These are phyloP conservation scores for Leucaena leucocephala DNA, from an alignment of 306 rosid species.

Conservation along the genomic window DNA sequence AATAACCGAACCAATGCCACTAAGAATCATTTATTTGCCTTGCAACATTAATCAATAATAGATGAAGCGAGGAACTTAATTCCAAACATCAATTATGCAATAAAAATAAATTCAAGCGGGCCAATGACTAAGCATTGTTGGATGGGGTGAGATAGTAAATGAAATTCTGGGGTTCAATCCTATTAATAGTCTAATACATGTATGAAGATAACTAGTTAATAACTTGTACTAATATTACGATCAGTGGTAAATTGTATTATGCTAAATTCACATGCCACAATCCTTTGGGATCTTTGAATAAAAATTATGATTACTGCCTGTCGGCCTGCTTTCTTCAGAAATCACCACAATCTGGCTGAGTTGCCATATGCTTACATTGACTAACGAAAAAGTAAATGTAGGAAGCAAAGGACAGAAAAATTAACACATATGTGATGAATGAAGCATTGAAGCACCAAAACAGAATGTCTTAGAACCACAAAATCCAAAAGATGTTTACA, in stretches of 20 bases:
- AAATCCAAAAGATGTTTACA: constrained; percentile 15
- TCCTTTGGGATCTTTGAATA: too few relatives aligned
- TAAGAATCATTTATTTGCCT: too few relatives aligned
- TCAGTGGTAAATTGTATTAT: not conserved
- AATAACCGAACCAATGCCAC: not conserved
- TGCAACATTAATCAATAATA: too few relatives aligned
- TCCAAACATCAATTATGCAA: not conserved
- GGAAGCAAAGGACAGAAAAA: not conserved
- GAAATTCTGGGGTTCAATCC: too few relatives aligned
- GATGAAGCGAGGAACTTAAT: not conserved
- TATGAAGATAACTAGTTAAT: too few relatives aligned
- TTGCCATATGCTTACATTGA: constrained; percentile 2
- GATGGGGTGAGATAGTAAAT: too few relatives aligned
- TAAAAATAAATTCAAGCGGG: not conserved
- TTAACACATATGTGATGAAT: constrained; percentile 10
- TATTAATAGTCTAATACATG: too few relatives aligned
- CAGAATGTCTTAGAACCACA: constrained; percentile 20
- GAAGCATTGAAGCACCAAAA: constrained; percentile 8
- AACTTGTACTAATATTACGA: too few relatives aligned
- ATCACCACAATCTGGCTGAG: not conserved
- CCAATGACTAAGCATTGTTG: too few relatives aligned
- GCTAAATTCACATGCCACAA: not conserved
- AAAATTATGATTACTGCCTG: not conserved
- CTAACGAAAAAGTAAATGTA: not conserved
- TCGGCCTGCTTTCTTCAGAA: not conserved